Conservation (phyloP, 2,329 filamentous ascomycete genomes). For the Ceratocystis ficicola region DNA sequence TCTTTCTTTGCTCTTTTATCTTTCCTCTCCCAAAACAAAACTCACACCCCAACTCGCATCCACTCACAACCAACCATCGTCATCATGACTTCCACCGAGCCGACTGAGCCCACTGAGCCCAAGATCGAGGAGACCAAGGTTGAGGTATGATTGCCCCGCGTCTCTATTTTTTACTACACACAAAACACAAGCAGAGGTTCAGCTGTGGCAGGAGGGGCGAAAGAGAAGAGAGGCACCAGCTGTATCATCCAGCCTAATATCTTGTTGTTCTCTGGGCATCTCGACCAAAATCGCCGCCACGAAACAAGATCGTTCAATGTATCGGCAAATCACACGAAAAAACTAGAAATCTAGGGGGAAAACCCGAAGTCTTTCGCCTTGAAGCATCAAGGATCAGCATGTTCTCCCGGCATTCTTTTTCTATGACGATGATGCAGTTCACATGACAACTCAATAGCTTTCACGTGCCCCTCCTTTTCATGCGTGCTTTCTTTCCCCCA, state of each 20-base stretch:
- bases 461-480: not conserved
- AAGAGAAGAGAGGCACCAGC: not conserved
- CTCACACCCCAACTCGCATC: not conserved
- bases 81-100: slow-evolving; percentile 40
- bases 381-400: too few relatives aligned
- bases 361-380: not conserved
- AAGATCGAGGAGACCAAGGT: slow-evolving; percentile 26
- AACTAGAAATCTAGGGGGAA: not conserved
- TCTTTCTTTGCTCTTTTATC: not conserved
- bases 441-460: not conserved
- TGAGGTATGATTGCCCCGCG: slow-evolving; percentile 26
- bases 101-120: slow-evolving; percentile 41
- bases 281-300: not conserved
- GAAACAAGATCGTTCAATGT: not conserved
- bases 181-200: not conserved
- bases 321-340: not conserved
- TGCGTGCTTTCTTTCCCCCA: not conserved
- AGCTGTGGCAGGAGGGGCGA: not conserved
- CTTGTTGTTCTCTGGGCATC: not conserved
- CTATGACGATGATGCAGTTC: too few relatives aligned
- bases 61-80: not conserved
- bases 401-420: too few relatives aligned
- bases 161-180: slow-evolving; percentile 4
- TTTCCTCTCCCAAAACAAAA: not conserved
- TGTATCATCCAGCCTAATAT: not conserved